phyloP scores from a whole-genome alignment of 306 rosid species.

The Fragaria ananassa region DNA sequence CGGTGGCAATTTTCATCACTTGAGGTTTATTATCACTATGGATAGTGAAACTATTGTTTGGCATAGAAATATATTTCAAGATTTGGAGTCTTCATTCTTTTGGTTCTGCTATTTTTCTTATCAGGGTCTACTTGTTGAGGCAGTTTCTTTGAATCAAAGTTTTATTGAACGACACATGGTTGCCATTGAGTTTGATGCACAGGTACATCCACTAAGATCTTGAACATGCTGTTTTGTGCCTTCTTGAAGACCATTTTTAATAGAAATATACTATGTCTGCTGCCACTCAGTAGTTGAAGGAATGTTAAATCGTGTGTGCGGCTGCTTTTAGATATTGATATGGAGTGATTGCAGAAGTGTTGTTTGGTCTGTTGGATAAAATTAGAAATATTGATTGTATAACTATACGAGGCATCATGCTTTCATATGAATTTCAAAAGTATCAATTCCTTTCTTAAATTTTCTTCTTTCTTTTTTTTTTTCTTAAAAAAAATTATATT shows the following conservation, averaged over 20 bases:
- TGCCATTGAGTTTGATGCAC: constrained; percentile 63
- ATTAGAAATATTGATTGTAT: background rate
- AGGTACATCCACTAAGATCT: constrained; percentile 48
- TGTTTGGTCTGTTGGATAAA: background rate
- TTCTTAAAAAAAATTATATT: background rate
- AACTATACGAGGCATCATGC: background rate
- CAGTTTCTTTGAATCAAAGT: constrained; percentile 44
- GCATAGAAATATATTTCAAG: background rate
- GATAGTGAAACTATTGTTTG: background rate
- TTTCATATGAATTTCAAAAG: background rate
- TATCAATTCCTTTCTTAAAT: background rate
- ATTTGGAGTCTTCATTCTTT: constrained; percentile 17
- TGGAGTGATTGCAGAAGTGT: background rate
- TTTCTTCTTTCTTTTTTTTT: background rate
- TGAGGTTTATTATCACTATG: background rate
- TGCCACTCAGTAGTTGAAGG: background rate
- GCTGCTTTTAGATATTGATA: background rate
- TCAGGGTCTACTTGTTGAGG: constrained; percentile 71
- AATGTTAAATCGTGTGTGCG: too few relatives aligned
- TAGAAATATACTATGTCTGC: background rate
- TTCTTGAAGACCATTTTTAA: background rate
- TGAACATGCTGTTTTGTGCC: constrained; percentile 7
- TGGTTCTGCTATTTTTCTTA: constrained; percentile 17
- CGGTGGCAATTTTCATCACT: background rate
- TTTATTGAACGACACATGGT: constrained; percentile 59